phyloP scores from a whole-genome alignment of 2,329 filamentous ascomycete species.

The Phaeosphaeriaceae sp. region DNA sequence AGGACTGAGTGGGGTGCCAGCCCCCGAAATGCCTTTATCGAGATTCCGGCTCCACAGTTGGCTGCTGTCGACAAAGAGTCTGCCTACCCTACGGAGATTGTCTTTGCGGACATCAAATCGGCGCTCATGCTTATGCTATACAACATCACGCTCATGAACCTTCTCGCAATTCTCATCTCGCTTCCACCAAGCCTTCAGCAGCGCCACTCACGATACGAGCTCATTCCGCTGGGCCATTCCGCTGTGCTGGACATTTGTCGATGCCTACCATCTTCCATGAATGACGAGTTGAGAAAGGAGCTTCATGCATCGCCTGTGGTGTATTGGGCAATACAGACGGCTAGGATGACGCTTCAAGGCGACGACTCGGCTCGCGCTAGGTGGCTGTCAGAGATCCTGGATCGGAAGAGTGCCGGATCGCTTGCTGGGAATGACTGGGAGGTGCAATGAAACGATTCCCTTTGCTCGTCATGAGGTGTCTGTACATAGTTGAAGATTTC shows the following conservation, averaged over 20 bases:
- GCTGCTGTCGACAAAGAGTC: neutral
- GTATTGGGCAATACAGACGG: slow-evolving; percentile 30
- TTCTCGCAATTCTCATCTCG: slow-evolving; percentile 27
- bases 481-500: neutral
- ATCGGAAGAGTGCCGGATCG: slow-evolving; percentile 1
- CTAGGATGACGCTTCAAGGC: slow-evolving; percentile 21
- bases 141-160: slow-evolving; percentile 34
- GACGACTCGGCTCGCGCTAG: slow-evolving; percentile 20
- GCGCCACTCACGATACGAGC: slow-evolving; percentile 8
- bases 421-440: slow-evolving; percentile 1
- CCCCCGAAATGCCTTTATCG: neutral
- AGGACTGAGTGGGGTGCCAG: neutral
- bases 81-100: neutral
- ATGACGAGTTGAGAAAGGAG: slow-evolving; percentile 8
- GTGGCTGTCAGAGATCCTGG: slow-evolving; percentile 13
- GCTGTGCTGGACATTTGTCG: slow-evolving; percentile 29
- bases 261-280: slow-evolving; percentile 26
- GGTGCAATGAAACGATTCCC: neutral
- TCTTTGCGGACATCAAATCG: slow-evolving; percentile 12
- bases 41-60: neutral
- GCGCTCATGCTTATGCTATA: slow-evolving; percentile 36
- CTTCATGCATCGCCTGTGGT: slow-evolving; percentile 20
- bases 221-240: slow-evolving; percentile 11
- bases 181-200: slow-evolving; percentile 3
- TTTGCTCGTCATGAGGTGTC: neutral